Percentiles rank a stretch among this genome's conserved stretches.
Evolutionary conservation across 164 flowering plant genomes (phyloP).

Genomic region (Stephania japonica): DNA sequence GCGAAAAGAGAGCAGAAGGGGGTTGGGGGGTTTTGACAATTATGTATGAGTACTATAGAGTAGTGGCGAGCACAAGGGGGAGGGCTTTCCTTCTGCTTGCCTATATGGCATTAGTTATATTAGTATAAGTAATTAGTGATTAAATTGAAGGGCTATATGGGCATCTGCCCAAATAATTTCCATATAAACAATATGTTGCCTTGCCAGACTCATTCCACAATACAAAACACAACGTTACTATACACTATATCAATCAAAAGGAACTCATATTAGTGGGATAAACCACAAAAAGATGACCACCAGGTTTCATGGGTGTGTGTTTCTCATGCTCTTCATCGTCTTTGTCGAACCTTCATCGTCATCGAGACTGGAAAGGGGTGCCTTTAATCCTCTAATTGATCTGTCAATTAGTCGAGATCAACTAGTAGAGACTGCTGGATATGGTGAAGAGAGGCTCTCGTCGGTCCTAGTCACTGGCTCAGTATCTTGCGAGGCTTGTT

Average conservation of each 20-base stretch:
- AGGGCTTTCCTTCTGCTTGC: too few species aligned
- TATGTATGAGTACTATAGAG: too few species aligned
- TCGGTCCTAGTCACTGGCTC: conserved; percentile 66
- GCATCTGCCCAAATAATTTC: conserved; percentile 11
- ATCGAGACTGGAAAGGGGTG: conserved; percentile 11
- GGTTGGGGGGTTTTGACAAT: too few species aligned
- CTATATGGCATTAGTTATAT: too few species aligned
- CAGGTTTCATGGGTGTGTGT: conserved; percentile 21
- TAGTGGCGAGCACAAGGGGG: too few species aligned
- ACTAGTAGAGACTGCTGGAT: conserved; percentile 57
- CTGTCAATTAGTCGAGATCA: conserved; percentile 32
- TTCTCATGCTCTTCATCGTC: conserved; percentile 20
- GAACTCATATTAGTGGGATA: background rate
- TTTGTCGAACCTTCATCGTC: conserved; percentile 8
- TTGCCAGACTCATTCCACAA: conserved; percentile 1
- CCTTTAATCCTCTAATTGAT: conserved; percentile 16
- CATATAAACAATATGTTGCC: conserved; percentile 15
- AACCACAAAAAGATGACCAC: conserved; percentile 30
- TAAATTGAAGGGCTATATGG: conserved; percentile 5
- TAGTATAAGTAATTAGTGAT: too few species aligned
- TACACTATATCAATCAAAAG: background rate
- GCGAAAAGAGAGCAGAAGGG: too few species aligned
- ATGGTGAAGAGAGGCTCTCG: conserved; percentile 90
- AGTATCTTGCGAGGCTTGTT: conserved; percentile 40
- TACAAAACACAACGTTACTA: background rate